phyloP scores from a whole-genome alignment of 2,329 filamentous ascomycete species.

The Aspergillus aculeatus region DNA sequence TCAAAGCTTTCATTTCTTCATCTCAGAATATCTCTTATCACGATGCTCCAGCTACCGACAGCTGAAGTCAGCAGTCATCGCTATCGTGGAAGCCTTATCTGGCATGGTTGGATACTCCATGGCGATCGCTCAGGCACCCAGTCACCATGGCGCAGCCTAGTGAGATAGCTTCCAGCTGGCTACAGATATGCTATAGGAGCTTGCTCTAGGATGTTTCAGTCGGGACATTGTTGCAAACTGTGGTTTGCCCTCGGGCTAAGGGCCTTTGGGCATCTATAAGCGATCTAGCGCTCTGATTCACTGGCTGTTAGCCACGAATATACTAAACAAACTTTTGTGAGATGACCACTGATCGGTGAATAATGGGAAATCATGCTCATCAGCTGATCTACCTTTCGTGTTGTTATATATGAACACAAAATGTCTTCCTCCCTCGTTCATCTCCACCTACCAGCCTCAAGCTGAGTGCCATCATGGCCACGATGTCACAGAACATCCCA shows the following conservation, averaged over 20 bases:
- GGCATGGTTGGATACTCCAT: not conserved
- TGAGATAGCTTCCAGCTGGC: not conserved
- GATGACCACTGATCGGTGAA: not conserved
- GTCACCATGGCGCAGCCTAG: not conserved
- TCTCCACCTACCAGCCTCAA: not conserved
- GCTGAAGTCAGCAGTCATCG: not conserved
- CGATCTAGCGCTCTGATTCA: not conserved
- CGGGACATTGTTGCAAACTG: too few relatives aligned
- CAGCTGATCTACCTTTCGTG: not conserved
- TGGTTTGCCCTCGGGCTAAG: too few relatives aligned
- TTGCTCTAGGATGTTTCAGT: not conserved
- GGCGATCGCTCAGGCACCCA: not conserved
- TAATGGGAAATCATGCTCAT: not conserved
- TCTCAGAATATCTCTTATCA: not conserved
- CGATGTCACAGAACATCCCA: not conserved
- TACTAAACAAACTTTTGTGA: not conserved
- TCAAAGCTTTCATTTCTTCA: not conserved
- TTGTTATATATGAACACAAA: not conserved
- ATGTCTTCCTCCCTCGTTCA: not conserved
- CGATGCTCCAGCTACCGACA: not conserved
- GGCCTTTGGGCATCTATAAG: too few relatives aligned
- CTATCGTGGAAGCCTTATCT: not conserved
- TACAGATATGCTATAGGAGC: not conserved
- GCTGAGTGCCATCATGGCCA: not conserved
- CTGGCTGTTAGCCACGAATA: too few relatives aligned